These are phyloP conservation scores for Daedalea quercina DNA, from an alignment of 768 basidiomycete genomes.

Conservation along the genomic window DNA sequence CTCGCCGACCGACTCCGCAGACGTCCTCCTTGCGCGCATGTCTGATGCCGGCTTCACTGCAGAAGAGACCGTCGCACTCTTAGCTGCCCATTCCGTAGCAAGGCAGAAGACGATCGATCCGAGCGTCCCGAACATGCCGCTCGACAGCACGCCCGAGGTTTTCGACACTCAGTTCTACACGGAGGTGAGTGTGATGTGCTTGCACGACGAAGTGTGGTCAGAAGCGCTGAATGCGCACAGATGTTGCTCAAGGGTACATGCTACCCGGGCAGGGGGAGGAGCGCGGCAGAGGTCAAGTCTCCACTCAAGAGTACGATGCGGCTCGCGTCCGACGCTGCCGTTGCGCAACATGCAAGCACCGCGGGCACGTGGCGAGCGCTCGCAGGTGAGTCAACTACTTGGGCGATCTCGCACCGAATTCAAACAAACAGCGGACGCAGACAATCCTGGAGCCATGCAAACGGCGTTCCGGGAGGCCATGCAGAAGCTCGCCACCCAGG, in stretches of 20 bases:
- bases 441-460: background rate
- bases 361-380: conserved; percentile 15
- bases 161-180: conserved; percentile 24
- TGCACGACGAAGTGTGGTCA: conserved; percentile 9
- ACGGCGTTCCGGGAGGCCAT: conserved; percentile 3
- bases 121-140: conserved; percentile 10
- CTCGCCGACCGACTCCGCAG: conserved; percentile 18
- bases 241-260: conserved; percentile 10
- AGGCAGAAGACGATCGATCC: conserved; percentile 12
- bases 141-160: conserved; percentile 19
- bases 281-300: conserved; percentile 11
- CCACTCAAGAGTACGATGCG: conserved; percentile 13
- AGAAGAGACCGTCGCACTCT: conserved; percentile 13
- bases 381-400: conserved; percentile 3
- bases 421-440: background rate
- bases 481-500: conserved; percentile 7
- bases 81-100: conserved; percentile 17
- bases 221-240: conserved; percentile 1
- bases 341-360: conserved; percentile 10
- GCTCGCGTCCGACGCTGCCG: conserved; percentile 13
- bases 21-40: conserved; percentile 13
- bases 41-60: conserved; percentile 15
- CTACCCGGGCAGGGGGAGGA: conserved; percentile 10
- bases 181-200: conserved; percentile 7
- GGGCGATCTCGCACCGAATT: too few relatives aligned